Evolutionary conservation across 805 yeast genomes (phyloP).

Genomic region (Nakazawaea populi): DNA sequence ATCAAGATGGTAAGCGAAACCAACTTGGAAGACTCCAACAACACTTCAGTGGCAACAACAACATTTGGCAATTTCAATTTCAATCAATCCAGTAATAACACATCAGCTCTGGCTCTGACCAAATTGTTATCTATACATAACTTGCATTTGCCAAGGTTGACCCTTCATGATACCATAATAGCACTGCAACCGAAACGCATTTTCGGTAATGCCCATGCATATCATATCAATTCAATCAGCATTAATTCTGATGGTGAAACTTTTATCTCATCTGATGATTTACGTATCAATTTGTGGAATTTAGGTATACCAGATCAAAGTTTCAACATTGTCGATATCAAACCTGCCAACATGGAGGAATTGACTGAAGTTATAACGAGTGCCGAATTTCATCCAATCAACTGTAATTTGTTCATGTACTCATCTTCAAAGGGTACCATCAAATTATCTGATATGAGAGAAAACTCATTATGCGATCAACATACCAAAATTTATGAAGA

Average conservation of each 20-base stretch:
- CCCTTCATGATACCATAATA: constrained; percentile 91
- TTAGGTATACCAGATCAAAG: constrained; percentile 89
- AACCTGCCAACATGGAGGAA: constrained; percentile 98
- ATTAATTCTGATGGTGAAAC: constrained; percentile 96
- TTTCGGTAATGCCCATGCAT: constrained; percentile 95
- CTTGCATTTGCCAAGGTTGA: constrained; percentile 78
- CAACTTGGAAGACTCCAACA: constrained; percentile 45
- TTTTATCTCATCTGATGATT: constrained; percentile 85
- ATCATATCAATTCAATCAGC: constrained; percentile 93
- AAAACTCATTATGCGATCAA: constrained; percentile 86
- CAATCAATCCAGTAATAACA: not conserved
- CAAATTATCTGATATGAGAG: constrained; percentile 94
- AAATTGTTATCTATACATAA: constrained; percentile 29
- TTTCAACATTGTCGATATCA: constrained; percentile 95
- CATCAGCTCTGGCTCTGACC: not conserved
- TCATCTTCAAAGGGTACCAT: constrained; percentile 94
- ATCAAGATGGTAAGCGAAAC: constrained; percentile 90
- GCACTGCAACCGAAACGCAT: constrained; percentile 92
- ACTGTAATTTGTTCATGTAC: constrained; percentile 92
- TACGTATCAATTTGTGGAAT: constrained; percentile 94
- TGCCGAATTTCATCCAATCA: constrained; percentile 91
- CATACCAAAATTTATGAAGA: constrained; percentile 89
- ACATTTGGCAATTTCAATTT: constrained; percentile 5
- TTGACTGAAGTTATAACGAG: constrained; percentile 95
- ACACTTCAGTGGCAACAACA: not conserved